Base-by-base conservation (phyloP, 73 alveolate genomes). In the Paramecium octaurelia region DNA sequence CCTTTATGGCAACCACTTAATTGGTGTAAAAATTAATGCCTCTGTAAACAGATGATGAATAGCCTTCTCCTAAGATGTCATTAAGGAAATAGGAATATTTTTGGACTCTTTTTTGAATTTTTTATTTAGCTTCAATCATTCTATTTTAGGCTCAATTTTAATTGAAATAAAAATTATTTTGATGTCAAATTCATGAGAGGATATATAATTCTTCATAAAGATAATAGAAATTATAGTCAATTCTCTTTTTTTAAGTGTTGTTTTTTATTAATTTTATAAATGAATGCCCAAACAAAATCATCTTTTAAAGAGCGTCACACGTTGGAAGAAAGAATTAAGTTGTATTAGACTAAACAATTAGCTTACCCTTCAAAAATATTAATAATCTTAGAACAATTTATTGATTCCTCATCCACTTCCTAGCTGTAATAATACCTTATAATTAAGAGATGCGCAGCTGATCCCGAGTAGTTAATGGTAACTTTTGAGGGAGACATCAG, bases 1-100 rank as follows among this genome's bases (percentile, higher is more conserved):
- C 91, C 57, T 80, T 80, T 43, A 80, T 80, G 4, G 91, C 91
- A 23, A 80, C 91, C 2, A 46, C 59, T 43, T 80, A 23, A 40
- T 43, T 21, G 34, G 91, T 80, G 4, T 80, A 44, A 44, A 27
- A 0, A 80, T 48, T 34, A 23, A 36, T 36, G 34, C 91, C 91
- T 16, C 20, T 80, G 35, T 80, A 80, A 42, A 80, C 91, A 12
- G 20, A 38, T 16, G 91, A 80, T 9, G 76, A 44, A 46, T 80
- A 80, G 6, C 91, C 91, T 80, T 40, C 46, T 18, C 91, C 91
- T 7, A 80, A 9, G 3, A 64, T 27, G 48, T 64, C 84, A 27
- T 64, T 64, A 23, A 64, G 21, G 84, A 31, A 64, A 8, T 64
- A 64, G 46, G 84, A 64, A 34, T 64, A 64, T 64, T 64, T 64